Percentiles rank a stretch among this genome's conserved stretches.
Conservation (phyloP, 2,329 filamentous ascomycete species). For the Colletotrichum chlorophyti region DNA sequence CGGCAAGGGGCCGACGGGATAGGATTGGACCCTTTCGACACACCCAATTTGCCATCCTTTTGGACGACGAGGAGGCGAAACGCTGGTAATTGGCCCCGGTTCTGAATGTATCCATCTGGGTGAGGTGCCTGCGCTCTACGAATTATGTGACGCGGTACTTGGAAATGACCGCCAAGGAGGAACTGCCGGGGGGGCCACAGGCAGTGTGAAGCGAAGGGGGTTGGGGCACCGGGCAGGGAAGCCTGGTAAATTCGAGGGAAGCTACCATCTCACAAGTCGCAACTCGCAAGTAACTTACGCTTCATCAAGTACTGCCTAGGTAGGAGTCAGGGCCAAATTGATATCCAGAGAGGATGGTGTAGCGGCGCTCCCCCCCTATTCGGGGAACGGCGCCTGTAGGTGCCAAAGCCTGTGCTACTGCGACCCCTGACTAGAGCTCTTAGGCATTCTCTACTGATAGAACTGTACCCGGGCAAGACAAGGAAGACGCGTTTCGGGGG, state of each 20-base stretch:
- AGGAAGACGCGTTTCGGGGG: too few relatives aligned
- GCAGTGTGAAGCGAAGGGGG: not conserved
- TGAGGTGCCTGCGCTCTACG: too few relatives aligned
- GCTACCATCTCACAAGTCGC: too few relatives aligned
- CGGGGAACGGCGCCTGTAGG: conserved; percentile 22
- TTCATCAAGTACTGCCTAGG: too few relatives aligned
- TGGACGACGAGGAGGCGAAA: not conserved
- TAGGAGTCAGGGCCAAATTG: too few relatives aligned
- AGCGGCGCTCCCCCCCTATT: too few relatives aligned
- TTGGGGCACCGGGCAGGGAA: too few relatives aligned
- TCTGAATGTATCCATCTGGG: not conserved
- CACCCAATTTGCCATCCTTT: not conserved
- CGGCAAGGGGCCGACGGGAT: not conserved
- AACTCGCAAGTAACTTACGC: too few relatives aligned
- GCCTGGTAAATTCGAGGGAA: too few relatives aligned
- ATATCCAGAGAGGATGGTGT: too few relatives aligned
- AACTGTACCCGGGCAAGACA: too few relatives aligned
- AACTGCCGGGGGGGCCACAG: conserved; percentile 7
- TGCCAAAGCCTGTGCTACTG: not conserved
- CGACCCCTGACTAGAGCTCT: conserved; percentile 26
- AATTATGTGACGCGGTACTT: not conserved
- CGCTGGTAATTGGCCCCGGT: not conserved
- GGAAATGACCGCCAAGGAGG: conserved; percentile 8
- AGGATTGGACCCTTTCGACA: not conserved
- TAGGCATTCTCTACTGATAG: too few relatives aligned